Evolutionary conservation across 176 grass and related monocot genomes (phyloP), one percentile per base, ranked within the genome.

Genomic region (Aegilops sharonensis): DNA sequence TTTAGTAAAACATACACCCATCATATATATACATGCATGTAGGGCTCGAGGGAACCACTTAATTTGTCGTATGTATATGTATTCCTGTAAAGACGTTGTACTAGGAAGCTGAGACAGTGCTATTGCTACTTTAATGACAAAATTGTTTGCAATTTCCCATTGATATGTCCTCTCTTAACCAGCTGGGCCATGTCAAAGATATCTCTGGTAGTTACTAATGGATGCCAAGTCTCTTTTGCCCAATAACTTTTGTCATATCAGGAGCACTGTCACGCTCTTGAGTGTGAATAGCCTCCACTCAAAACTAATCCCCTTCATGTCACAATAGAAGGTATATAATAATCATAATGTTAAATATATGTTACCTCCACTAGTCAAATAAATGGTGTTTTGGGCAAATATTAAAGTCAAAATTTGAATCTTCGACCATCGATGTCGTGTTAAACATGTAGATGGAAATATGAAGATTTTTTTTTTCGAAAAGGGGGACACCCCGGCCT

Each of bases 241-340:
- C 50, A 34, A 78, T n/a, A 75, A 61, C 37, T 84, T 84, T 34
- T 83, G 68, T 8, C 66, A 82, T 59, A 45, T 83, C 54, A 83
- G 50, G n/a, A 83, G 48, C 36, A 72, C 34, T 43, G 81, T 83
- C 81, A 61, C 81, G 25, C 81, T 39, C 79, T 36, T 31, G 31
- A 70, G 30, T 60, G 65, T 57, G 79, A 68, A 69, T 72, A 83
- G 77, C 36, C 57, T 10, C 57, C 18, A 18, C 81, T 2, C 67
- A 57, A 72, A 66, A 82, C 12, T 82, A 83, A 83, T 72, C 34
- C 4, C 48, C 6, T 84, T 75, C 24, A 20, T 74, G 56, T 40
- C 67, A 72, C n/a, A 83, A 56, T 23, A 48, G 67, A 81, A 24
- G 18, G 15, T 48, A 67, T 18, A 40, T 29, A 47, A 47, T 47